Conservation (phyloP, 2,329 filamentous ascomycete species). For the Penicillium sp. region DNA sequence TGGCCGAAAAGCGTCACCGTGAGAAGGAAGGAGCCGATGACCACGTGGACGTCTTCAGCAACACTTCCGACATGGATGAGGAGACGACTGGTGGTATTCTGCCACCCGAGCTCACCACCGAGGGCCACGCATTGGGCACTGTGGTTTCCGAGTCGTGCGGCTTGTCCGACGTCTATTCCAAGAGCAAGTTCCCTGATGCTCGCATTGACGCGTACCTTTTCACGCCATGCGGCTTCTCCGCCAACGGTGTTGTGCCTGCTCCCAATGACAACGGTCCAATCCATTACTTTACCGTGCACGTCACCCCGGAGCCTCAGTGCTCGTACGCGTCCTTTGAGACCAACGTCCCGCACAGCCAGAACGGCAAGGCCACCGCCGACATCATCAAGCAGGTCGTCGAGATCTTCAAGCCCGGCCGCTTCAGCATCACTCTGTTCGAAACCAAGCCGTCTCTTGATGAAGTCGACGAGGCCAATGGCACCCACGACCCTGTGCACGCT, state of each 20-base stretch:
- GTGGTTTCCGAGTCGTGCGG: constrained; percentile 90
- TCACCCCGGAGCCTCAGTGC: constrained; percentile 95
- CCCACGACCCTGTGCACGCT: constrained; percentile 43
- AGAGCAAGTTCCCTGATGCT: constrained; percentile 83
- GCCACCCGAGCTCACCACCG: constrained; percentile 78
- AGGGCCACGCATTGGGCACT: constrained; percentile 90
- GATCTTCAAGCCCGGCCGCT: constrained; percentile 97
- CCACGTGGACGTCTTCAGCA: constrained; percentile 73
- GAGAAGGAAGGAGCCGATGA: constrained; percentile 61
- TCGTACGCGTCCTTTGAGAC: constrained; percentile 98
- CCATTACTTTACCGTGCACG: constrained; percentile 98
- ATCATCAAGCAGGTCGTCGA: constrained; percentile 90
- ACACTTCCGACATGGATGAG: constrained; percentile 65
- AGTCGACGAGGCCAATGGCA: constrained; percentile 29
- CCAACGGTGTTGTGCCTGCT: constrained; percentile 90
- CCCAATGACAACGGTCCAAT: constrained; percentile 61
- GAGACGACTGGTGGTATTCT: constrained; percentile 52
- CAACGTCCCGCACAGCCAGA: constrained; percentile 88
- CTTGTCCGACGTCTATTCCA: constrained; percentile 84
- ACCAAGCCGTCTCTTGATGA: constrained; percentile 64
- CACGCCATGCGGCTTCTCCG: constrained; percentile 94
- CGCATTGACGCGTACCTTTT: constrained; percentile 96
- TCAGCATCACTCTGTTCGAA: constrained; percentile 96
- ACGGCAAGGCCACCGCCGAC: constrained; percentile 82
- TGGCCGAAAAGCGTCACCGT: constrained; percentile 80